Conservation (phyloP, 1,139 yeast species). For the Candida sojae region DNA sequence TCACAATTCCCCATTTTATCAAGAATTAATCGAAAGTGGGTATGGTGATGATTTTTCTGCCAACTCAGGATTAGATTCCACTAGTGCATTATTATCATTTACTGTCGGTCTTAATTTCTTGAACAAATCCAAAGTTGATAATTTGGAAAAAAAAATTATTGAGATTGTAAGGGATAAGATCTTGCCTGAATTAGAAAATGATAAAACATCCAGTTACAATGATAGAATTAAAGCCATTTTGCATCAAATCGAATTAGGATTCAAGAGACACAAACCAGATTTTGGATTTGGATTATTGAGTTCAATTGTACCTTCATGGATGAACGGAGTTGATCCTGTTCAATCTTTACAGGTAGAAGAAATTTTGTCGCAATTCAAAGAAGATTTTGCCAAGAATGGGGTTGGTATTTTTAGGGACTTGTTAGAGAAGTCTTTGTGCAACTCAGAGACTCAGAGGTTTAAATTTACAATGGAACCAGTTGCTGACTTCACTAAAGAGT, state of each 20-base stretch:
- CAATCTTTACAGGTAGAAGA: conserved; percentile 65
- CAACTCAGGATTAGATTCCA: conserved; percentile 84
- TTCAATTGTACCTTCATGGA: conserved; percentile 80
- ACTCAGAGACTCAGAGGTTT: conserved; percentile 52
- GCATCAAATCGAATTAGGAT: conserved; percentile 81
- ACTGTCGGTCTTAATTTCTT: conserved; percentile 88
- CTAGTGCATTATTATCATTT: conserved; percentile 76
- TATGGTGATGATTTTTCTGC: conserved; percentile 85
- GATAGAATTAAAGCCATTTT: conserved; percentile 79
- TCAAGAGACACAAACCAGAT: conserved; percentile 86
- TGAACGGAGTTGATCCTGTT: conserved; percentile 74
- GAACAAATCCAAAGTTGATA: conserved; percentile 47
- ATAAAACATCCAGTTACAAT: conserved; percentile 51
- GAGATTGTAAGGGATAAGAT: conserved; percentile 38
- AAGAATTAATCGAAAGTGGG: conserved; percentile 80
- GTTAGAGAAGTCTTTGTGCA: conserved; percentile 53
- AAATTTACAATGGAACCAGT: conserved; percentile 78
- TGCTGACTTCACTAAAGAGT: conserved; percentile 48
- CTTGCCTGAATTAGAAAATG: conserved; percentile 40
- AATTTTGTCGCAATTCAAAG: conserved; percentile 58
- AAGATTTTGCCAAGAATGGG: conserved; percentile 57
- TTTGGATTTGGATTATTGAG: conserved; percentile 83
- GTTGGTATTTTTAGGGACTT: conserved; percentile 58
- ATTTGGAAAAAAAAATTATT: conserved; percentile 46
- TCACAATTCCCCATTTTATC: conserved; percentile 87